Evolutionary conservation across 495 filamentous ascomycete genomes (phyloP).

Genomic region (Xylona heveae): DNA sequence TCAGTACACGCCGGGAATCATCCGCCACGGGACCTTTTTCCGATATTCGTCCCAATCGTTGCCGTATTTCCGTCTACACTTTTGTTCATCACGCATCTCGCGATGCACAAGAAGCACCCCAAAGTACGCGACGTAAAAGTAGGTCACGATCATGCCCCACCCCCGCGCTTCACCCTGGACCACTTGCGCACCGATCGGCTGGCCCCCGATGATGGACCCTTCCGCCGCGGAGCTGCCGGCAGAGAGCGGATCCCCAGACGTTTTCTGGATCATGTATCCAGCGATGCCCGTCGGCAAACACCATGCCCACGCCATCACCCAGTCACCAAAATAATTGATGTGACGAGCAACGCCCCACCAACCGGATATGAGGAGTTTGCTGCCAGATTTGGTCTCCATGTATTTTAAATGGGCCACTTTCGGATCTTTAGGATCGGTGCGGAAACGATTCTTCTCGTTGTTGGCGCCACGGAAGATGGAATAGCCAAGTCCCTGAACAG

Average conservation of each 20-base stretch:
- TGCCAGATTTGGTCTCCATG: slow-evolving; percentile 68
- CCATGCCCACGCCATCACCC: slow-evolving; percentile 86
- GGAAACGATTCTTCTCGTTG: slow-evolving; percentile 86
- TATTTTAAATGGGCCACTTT: slow-evolving; percentile 61
- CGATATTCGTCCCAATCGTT: slow-evolving; percentile 85
- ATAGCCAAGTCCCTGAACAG: slow-evolving; percentile 49
- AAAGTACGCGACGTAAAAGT: slow-evolving; percentile 93
- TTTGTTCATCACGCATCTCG: slow-evolving; percentile 80
- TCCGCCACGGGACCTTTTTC: slow-evolving; percentile 59
- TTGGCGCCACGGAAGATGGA: slow-evolving; percentile 83
- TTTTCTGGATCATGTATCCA: slow-evolving; percentile 42
- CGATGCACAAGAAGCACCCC: slow-evolving; percentile 74
- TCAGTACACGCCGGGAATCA: slow-evolving; percentile 80
- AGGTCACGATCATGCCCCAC: slow-evolving; percentile 74
- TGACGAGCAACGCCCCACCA: slow-evolving; percentile 93
- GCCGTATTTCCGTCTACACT: slow-evolving; percentile 83
- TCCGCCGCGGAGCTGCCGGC: slow-evolving; percentile 19
- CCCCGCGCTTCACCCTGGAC: slow-evolving; percentile 52
- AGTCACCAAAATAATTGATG: slow-evolving; percentile 97
- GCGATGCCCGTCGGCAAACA: slow-evolving; percentile 75
- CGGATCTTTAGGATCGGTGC: slow-evolving; percentile 70
- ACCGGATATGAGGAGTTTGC: slow-evolving; percentile 60
- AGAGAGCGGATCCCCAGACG: slow-evolving; percentile 6
- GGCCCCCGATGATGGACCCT: slow-evolving; percentile 25
- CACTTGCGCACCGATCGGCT: slow-evolving; percentile 26